Base-by-base conservation (phyloP, 495 filamentous ascomycete species). In the Podospora comata region DNA sequence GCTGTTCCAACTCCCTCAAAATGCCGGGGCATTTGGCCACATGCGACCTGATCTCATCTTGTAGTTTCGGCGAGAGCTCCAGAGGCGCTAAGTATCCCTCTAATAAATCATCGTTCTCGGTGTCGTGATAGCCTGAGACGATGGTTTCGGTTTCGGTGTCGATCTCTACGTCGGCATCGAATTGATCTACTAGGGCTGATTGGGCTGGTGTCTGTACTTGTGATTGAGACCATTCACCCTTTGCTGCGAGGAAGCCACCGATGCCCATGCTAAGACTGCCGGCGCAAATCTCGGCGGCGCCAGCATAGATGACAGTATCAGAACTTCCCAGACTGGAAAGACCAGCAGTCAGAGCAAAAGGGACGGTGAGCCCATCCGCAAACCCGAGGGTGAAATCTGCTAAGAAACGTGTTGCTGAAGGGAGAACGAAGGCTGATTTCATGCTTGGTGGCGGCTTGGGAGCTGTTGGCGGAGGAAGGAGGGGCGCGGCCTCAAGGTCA, bases 251-350 rank as follows among this genome's bases (percentile, higher is more conserved):
- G 67, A 85, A 91, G 5, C 85, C 88, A 39, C 88, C 88, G 0
- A 91, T 77, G 0, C 88, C 88, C 88, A 91, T 91, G 5, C 83
- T 86, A 55, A 91, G 87, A 26, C 83, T 78, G 57, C 88, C 88
- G 23, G 84, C 82, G 69, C 88, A 85, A 19, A 91, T 77, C 77
- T 91, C 88, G 1, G 88, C 88, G n/a, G 89, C 78, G 2, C 88
- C 88, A 18, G 85, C 88, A 65, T 86, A 81, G 60, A 91, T 83
- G 66, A 91, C 88, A 30, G 89, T 77, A 54, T 81, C 79, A 5
- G 86, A 81, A 63, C 83, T 80, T 67, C 86, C 86, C 26, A 88
- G 76, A 39, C 78, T 86, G 4, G 82, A 83, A 15, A 88, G 68
- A 5, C 86, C 86, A 1, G 86, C 85, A 0, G 86, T 88, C 27